A percentile compares a stretch with the other conserved stretches of the same genome.
phyloP scores from a whole-genome alignment of 2,329 filamentous ascomycete species.

The Verticillium isaacii region DNA sequence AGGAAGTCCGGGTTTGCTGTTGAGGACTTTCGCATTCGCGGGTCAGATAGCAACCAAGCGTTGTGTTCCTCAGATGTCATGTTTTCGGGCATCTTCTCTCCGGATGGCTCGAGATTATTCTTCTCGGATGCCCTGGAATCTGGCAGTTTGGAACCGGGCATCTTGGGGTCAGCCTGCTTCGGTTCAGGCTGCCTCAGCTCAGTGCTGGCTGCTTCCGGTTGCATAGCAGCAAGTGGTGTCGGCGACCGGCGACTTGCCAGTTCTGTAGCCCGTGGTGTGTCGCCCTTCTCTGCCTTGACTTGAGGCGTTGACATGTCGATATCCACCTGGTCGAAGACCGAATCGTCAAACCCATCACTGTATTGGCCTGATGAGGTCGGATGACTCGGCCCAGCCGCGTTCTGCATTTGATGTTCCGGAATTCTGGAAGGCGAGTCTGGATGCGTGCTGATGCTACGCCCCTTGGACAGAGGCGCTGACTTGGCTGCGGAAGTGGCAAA shows the following conservation, averaged over 20 bases:
- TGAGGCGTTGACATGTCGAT: background rate
- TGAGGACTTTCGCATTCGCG: conserved; percentile 80
- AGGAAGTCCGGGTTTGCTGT: conserved; percentile 91
- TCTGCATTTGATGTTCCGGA: background rate
- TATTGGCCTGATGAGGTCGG: background rate
- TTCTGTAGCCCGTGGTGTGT: background rate
- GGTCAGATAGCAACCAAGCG: conserved; percentile 75
- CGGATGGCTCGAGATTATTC: background rate
- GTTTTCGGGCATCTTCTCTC: conserved; percentile 44
- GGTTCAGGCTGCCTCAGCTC: background rate
- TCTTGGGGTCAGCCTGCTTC: background rate
- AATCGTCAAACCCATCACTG: background rate
- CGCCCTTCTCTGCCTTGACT: background rate
- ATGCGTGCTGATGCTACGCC: background rate
- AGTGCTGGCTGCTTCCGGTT: background rate
- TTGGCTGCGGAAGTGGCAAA: background rate
- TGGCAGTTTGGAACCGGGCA: background rate
- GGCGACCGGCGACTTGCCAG: background rate
- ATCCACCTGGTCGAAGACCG: background rate
- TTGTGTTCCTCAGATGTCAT: conserved; percentile 94
- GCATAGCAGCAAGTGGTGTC: background rate
- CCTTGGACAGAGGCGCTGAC: background rate
- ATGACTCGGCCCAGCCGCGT: background rate
- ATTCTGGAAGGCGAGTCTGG: background rate
- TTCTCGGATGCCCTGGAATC: background rate